phyloP scores from a whole-genome alignment of 2,329 filamentous ascomycete genomes.

The Bimuria novae-zelandiae region DNA sequence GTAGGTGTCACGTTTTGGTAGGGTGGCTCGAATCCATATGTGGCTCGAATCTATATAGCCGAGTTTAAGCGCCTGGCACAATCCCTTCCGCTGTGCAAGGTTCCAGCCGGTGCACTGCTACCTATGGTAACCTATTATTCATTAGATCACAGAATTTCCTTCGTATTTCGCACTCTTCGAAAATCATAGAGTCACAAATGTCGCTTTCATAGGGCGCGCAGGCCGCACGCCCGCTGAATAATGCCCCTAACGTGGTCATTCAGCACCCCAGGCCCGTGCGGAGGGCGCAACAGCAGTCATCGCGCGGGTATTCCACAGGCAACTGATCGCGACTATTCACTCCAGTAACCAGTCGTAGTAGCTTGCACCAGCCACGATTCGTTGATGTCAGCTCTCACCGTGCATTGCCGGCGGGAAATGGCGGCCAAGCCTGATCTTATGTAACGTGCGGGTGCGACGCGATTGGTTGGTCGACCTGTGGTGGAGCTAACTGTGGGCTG shows the following conservation, averaged over 20 bases:
- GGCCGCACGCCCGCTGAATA: constrained; percentile 8
- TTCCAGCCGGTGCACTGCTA: background rate
- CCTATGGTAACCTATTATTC: background rate
- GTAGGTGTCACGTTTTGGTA: too few relatives aligned
- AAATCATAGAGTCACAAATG: constrained; percentile 1
- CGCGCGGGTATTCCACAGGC: background rate
- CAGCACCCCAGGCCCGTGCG: constrained; percentile 6
- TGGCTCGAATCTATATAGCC: background rate
- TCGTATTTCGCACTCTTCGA: too few relatives aligned
- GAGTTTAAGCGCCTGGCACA: too few relatives aligned
- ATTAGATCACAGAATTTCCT: background rate
- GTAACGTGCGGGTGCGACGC: background rate
- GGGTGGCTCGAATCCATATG: too few relatives aligned
- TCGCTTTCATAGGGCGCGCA: constrained; percentile 6
- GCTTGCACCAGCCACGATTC: background rate
- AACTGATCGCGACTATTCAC: background rate
- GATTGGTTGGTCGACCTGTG: constrained; percentile 1
- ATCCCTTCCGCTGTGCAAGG: too few relatives aligned
- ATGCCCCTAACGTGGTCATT: background rate
- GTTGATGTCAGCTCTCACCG: too few relatives aligned
- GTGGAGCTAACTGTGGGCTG: background rate
- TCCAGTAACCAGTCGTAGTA: background rate
- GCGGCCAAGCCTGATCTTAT: background rate
- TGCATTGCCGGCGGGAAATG: too few relatives aligned
- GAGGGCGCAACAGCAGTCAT: constrained; percentile 11